Conservation (phyloP, 768 basidiomycete genomes). For the Hericium alpestre region DNA sequence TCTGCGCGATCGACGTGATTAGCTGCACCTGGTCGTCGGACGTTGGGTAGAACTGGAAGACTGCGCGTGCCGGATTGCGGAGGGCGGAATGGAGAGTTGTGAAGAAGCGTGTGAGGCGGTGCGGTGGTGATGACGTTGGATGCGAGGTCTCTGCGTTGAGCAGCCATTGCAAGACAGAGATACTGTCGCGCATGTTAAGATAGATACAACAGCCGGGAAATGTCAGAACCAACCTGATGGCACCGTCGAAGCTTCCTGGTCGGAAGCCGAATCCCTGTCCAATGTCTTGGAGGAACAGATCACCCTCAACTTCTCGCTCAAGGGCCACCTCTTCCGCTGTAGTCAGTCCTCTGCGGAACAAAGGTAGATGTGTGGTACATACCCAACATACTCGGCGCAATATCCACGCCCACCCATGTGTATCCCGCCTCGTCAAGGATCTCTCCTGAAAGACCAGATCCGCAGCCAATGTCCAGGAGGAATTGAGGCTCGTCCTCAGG, state of each 20-base stretch:
- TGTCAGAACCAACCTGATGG: conserved; percentile 60
- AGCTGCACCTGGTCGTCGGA: conserved; percentile 96
- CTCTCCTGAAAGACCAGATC: conserved; percentile 93
- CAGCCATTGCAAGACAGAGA: conserved; percentile 98
- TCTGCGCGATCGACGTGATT: conserved; percentile 86
- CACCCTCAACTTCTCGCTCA: conserved; percentile 91
- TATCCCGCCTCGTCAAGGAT: conserved; percentile 93
- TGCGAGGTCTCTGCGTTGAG: conserved; percentile 92
- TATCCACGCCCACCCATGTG: conserved; percentile 87
- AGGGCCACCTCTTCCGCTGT: conserved; percentile 72
- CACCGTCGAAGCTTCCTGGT: conserved; percentile 94
- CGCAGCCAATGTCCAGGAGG: conserved; percentile 92
- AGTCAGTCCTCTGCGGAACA: background rate
- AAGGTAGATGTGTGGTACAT: conserved; percentile 16
- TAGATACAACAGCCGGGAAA: background rate
- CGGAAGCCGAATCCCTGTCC: conserved; percentile 97
- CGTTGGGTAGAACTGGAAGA: conserved; percentile 93
- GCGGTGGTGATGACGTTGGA: conserved; percentile 81
- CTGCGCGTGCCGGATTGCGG: conserved; percentile 74
- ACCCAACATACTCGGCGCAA: conserved; percentile 97
- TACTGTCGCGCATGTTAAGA: conserved; percentile 35
- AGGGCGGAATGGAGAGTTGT: conserved; percentile 83
- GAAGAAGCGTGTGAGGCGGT: conserved; percentile 80
- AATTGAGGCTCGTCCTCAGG: conserved; percentile 73
- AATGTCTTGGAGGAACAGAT: conserved; percentile 93